Base-by-base conservation (phyloP, 2,329 filamentous ascomycete species). In the Pseudocercospora macadamiae region DNA sequence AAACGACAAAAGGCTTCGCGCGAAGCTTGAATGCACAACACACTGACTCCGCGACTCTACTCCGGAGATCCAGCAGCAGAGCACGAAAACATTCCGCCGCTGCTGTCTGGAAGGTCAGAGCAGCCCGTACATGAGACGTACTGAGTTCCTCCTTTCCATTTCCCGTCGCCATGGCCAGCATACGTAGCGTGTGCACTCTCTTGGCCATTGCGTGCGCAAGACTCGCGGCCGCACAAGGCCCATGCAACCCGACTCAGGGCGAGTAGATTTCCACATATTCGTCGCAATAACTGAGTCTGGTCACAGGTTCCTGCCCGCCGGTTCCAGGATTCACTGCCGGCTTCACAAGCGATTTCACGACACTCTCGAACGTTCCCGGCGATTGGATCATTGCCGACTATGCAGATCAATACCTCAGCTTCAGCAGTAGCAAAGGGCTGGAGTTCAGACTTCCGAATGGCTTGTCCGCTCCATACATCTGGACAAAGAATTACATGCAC, bases 401-500 rank as follows among this genome's bases (percentile, higher is more conserved):
- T 30, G 42, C 53, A 16, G 53, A 48, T 16, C 53, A 47, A 18
- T 37, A 47, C 21, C 28, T 55, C n/a, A n/a, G 14, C 42, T 55
- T 53, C 32, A 26, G 18, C 39, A 21, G 30, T 19, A 25, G 32
- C 28, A 55, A 49, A 9, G 53, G 53, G 19, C 53, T 55, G 3
- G 53, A 55, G 14, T 55, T 55, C 19, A 16, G 53, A n/a, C 26
- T 55, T 4, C 26, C 39, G 6, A 19, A 48, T 12, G 53, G 51
- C 23, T 21, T 26, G 4, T 47, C 42, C 7, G 42, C 42, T 6
- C 49, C 56, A 18, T 53, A 61, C 16, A 56, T 61, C 2, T 61
- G 59, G 59, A 61, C 59, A 0, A 57, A 57, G 6, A 54, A 54
- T 30, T 61, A 6, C 82, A 82, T 21, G 77, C 77, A 42, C 72